Conservation (phyloP, 345 rosid species). For the Pistacia vera region DNA sequence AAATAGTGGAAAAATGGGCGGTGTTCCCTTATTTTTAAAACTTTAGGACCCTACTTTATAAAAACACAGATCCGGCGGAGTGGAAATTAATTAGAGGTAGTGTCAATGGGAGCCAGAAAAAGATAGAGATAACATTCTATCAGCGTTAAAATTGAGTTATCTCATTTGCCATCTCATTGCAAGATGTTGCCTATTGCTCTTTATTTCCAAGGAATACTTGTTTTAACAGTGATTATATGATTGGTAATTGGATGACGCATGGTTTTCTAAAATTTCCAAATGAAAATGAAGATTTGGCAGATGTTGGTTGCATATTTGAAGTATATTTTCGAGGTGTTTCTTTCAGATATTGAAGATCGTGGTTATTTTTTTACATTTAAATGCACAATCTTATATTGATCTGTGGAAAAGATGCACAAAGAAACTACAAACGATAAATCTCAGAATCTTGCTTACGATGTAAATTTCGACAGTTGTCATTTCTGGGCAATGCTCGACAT, state of each 20-base stretch:
- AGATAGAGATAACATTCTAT: too few species aligned
- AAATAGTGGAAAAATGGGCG: neutral
- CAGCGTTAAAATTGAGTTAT: too few species aligned
- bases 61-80: neutral
- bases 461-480: too few species aligned
- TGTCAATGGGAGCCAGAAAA: neutral
- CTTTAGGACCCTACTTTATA: conserved; percentile 13
- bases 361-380: neutral
- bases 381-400: neutral
- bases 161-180: too few species aligned
- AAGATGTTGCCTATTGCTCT: too few species aligned
- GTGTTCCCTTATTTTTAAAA: neutral
- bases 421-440: too few species aligned
- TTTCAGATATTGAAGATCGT: neutral
- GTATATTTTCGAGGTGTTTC: neutral
- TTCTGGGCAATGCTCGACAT: neutral
- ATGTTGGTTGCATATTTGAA: neutral
- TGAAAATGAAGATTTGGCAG: too few species aligned
- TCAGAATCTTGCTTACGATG: too few species aligned
- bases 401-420: too few species aligned
- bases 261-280: neutral
- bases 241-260: neutral
- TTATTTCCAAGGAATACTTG: too few species aligned
- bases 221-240: too few species aligned
- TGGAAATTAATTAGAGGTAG: neutral